Evolutionary conservation across 305 asterid genomes (phyloP), one percentile per base, ranked within the genome.

Genomic region (Solanum hybrid): DNA sequence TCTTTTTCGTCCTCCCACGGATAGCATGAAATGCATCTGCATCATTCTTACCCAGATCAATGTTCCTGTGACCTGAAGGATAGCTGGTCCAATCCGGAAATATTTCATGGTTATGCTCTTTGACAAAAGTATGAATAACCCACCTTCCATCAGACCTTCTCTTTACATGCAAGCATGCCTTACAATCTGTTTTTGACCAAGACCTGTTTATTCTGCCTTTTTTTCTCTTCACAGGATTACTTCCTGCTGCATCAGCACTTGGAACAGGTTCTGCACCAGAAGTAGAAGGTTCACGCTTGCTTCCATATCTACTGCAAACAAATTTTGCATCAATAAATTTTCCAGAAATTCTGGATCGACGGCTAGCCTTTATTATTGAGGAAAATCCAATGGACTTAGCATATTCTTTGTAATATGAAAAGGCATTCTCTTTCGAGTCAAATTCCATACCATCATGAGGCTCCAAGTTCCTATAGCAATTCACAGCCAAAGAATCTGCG

Each of bases 131-230:
- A 75, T 88, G 66, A 69, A 93, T 88, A 79, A 85, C 87, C 95
- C 96, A 94, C 88, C 91, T 92, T 36, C 93, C 96, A 84, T 94
- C 96, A 51, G 90, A 90, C 91, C 93, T 90, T 88, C 92, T 85
- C 92, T 94, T 94, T n/a, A 93, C 95, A 86, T 94, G 96, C 95
- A 94, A 89, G 87, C 95, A 92, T 86, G 96, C 94, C 81, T 93
- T 93, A 77, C 95, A 94, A 92, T 94, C 96, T 38, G 95, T 92
- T 94, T 94, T 94, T 26, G 92, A 90, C 93, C 92, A 89, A 35
- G 96, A 92, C 88, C 90, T 76, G 89, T 90, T 94, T 73, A 89
- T 89, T 86, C 96, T 91, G 46, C 95, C 95, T 73, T 94, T 92
- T 85, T 90, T 93, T 90, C 87, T 94, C 93, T 90, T 93, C 77